Evolutionary conservation across 176 grass and related monocot genomes (phyloP).

Genomic region (Ampelocalamus luodianensis): DNA sequence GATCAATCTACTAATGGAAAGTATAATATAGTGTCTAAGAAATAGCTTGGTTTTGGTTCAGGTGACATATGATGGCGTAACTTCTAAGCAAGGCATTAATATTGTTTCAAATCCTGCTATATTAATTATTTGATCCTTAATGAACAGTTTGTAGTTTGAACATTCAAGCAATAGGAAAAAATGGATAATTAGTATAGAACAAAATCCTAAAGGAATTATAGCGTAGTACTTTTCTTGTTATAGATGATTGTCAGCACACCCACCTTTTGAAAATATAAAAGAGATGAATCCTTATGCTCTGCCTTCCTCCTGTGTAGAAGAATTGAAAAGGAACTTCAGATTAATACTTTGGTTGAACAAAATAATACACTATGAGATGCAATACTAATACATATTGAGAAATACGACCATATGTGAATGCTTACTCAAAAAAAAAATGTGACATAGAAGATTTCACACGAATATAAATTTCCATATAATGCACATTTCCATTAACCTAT

Average conservation of each 20-base stretch:
- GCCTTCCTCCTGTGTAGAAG: conserved; percentile 54
- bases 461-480: conserved; percentile 8
- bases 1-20: conserved; percentile 29
- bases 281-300: conserved; percentile 30
- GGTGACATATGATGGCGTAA: conserved; percentile 4
- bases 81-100: conserved; percentile 4
- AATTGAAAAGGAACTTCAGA: background rate
- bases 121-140: conserved; percentile 5
- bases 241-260: conserved; percentile 29
- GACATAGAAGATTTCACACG: background rate
- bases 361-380: background rate
- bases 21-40: background rate
- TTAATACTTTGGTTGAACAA: conserved; percentile 1
- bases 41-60: conserved; percentile 5
- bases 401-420: background rate
- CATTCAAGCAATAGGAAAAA: conserved; percentile 18
- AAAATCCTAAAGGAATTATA: background rate
- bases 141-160: background rate
- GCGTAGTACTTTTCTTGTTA: background rate
- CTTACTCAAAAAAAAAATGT: background rate
- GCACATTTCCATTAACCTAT: background rate
- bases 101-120: too few species aligned
- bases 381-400: background rate
- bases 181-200: conserved; percentile 12
- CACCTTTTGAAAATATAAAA: conserved; percentile 49